Base-by-base conservation (phyloP, 208 protist genomes). In the Naegleria lovaniensis region DNA sequence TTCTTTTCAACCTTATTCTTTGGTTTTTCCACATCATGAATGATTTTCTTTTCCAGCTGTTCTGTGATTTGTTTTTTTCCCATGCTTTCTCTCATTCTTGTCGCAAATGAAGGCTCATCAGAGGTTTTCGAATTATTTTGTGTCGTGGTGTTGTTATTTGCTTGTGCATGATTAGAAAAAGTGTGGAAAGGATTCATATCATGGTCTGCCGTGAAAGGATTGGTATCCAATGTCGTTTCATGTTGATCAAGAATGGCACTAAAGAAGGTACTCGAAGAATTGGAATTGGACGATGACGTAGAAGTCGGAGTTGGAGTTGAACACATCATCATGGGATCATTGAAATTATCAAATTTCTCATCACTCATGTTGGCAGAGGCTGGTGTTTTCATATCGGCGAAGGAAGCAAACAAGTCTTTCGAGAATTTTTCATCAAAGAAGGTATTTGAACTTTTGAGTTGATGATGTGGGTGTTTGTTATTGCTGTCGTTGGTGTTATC, bases 391-490 rank as follows among this genome's bases (percentile, higher is more conserved):
- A 25, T 19, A 39, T 85, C 29, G 43, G n/a, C 7, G 38, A 85
- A 85, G 3, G 79, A 85, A 43, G 79, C 79, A 43, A 85, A 85
- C 36, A 85, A 85, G 22, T 85, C 79, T 19, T 85, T 85, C 0
- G 19, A n/a, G 22, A 85, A 85, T 85, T 39, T 43, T 7, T 85
- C 79, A 41, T 85, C 29, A 85, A 85, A 85, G 29, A 83, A 83
- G 9, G 75, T 83, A 29, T 83, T 83, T 16, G n/a, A 40, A 5
- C 1, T 83, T 16, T 83, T 83, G 75, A 83, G 22, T 15, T 16
- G 55, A 29, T 67, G 55, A 29, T 67, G 11, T 0, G 4, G 55
- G 1, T 48, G 43, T 48, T 48, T 48, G 5, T 48, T 48, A 19
- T 67, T 67, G 19, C 19, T 67, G 13, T 67, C 55, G 22, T 2